Evolutionary conservation across 768 basidiomycete species (phyloP), one percentile per base, ranked within the genome.

Genomic region (Boletus fagicola): DNA sequence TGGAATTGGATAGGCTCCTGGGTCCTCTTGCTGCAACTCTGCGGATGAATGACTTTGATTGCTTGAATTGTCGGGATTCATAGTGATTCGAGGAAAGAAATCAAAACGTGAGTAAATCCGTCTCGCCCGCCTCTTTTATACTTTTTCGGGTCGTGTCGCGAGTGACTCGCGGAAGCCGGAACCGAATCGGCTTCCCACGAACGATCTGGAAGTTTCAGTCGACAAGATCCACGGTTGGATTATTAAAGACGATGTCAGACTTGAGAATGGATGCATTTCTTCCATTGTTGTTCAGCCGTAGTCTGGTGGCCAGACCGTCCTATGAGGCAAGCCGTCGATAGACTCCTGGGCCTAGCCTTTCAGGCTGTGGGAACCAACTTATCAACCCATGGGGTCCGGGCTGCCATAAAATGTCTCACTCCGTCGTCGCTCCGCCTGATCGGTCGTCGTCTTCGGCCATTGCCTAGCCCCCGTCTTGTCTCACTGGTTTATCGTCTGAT

Each of bases 1-100:
- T 51, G 65, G 65, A 48, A 66, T 38, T 42, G 59, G 58, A 33
- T 64, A 64, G 44, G 56, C 57, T 15, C 68, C 58, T 51, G 67
- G 65, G 18, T 60, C 51, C 40, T 55, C 47, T 26, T 48, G 42
- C 36, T 48, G 35, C 0, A 13, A 5, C 12, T 9, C 36, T 53
- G 40, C 8, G 20, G 56, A 40, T 5, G 46, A 35, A 35, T 12
- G 11, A 16, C 1, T 30, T 12, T 0, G 22, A 20, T 44, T 9
- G 33, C 8, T 45, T 13, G 30, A 8, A 22, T 24, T 12, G n/a
- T 10, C 13, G 16, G 16, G 30, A 15, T 16, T 16, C 58, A 54
- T 60, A 10, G 3, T 12, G 6, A 5, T 1, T 0, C 0, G 11
- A 3, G 0, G 7, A 33, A 47, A 16, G 12, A 5, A 20, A 1